Conservation (phyloP, 2,329 filamentous ascomycete genomes). For the Acephala macrosclerotiorum region DNA sequence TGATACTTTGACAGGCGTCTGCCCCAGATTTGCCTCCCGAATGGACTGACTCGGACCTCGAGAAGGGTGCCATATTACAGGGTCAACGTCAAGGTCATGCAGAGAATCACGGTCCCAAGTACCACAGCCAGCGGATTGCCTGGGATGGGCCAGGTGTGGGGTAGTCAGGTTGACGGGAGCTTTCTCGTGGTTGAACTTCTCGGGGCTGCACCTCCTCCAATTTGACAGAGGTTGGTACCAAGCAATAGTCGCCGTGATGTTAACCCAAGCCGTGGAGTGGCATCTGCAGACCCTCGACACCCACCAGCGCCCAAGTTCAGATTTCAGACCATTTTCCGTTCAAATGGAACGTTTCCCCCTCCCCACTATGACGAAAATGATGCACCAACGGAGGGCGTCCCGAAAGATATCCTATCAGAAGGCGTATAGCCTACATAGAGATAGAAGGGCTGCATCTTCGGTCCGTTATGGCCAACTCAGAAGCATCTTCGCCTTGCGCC, state of each 20-base stretch:
- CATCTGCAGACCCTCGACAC: conserved; percentile 8
- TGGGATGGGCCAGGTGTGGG: conserved; percentile 20
- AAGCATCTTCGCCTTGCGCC: neutral
- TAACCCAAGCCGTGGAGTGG: conserved; percentile 3
- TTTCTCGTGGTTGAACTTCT: conserved; percentile 16
- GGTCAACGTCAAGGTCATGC: conserved; percentile 12
- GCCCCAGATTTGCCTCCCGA: conserved; percentile 21
- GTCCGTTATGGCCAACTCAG: conserved; percentile 24
- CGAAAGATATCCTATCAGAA: conserved; percentile 31
- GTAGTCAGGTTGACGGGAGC: conserved; percentile 15
- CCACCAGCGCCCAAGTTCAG: neutral
- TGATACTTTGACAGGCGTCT: conserved; percentile 11
- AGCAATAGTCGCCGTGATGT: conserved; percentile 26
- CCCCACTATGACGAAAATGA: conserved; percentile 30
- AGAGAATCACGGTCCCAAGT: conserved; percentile 12
- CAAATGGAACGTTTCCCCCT: conserved; percentile 21
- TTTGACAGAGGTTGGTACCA: conserved; percentile 3
- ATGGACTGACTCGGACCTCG: conserved; percentile 19
- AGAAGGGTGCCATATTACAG: neutral
- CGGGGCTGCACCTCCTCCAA: conserved; percentile 10
- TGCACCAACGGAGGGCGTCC: conserved; percentile 24
- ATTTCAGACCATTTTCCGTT: conserved; percentile 5
- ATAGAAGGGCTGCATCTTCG: conserved; percentile 28
- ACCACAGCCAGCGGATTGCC: conserved; percentile 9
- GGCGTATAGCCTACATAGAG: conserved; percentile 18